Conservation (phyloP, 1,284 basidiomycete genomes). For the Cryptococcus deneoformans region DNA sequence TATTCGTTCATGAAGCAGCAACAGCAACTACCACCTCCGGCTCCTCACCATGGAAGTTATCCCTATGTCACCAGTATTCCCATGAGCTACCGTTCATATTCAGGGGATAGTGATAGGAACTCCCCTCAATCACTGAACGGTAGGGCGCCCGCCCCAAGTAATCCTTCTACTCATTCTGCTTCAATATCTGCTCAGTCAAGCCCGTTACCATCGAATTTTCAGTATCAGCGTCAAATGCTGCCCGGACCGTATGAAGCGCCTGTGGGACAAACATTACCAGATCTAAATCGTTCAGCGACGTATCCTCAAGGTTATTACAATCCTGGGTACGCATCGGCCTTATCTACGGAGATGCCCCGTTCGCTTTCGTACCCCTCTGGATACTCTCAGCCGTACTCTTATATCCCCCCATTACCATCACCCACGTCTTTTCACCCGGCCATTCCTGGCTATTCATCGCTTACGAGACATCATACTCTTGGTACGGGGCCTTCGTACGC, state of each 20-base stretch:
- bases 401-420: slow-evolving; percentile 5
- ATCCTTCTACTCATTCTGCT: not conserved
- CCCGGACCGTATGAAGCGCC: slow-evolving; percentile 3
- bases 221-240: slow-evolving; percentile 3
- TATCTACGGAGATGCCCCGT: slow-evolving; percentile 41
- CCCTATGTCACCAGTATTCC: slow-evolving; percentile 27
- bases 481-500: slow-evolving; percentile 9
- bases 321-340: slow-evolving; percentile 17
- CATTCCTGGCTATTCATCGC: slow-evolving; percentile 15
- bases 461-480: slow-evolving; percentile 33
- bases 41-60: slow-evolving; percentile 20
- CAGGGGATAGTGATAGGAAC: slow-evolving; percentile 28
- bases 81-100: slow-evolving; percentile 38
- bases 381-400: slow-evolving; percentile 26
- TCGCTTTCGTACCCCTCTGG: slow-evolving; percentile 41
- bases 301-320: slow-evolving; percentile 16
- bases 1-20: slow-evolving; percentile 17
- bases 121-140: slow-evolving; percentile 8
- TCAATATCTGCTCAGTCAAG: slow-evolving; percentile 13
- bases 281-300: slow-evolving; percentile 1
- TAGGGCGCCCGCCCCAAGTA: not conserved
- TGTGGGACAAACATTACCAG: not conserved
- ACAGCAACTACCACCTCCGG: not conserved
- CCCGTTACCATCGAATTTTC: slow-evolving; percentile 9
- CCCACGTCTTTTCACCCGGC: slow-evolving; percentile 12